Conservation (phyloP, 352 stramenopile genomes). For the Lagenidium giganteum region DNA sequence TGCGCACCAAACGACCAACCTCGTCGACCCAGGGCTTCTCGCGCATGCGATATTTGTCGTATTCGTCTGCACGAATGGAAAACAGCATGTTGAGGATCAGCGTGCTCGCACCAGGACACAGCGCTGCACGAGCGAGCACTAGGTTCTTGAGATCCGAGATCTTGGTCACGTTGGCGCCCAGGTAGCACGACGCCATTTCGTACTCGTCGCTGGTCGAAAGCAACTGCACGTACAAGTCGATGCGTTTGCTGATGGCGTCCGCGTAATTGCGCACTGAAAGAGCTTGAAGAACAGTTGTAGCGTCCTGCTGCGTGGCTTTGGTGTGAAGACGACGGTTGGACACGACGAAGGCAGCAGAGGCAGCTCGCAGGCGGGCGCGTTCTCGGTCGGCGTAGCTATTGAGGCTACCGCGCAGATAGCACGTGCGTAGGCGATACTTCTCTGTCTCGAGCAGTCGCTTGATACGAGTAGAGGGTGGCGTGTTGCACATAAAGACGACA, state of each 20-base stretch:
- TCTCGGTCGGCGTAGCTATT: slow-evolving; percentile 37
- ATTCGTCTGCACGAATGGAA: slow-evolving; percentile 35
- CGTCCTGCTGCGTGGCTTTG: slow-evolving; percentile 34
- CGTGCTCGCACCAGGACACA: slow-evolving; percentile 55
- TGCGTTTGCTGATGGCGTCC: slow-evolving; percentile 33
- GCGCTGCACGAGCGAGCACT: slow-evolving; percentile 41
- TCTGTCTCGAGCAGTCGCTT: slow-evolving; percentile 34
- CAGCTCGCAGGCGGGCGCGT: slow-evolving; percentile 33
- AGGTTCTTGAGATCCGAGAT: slow-evolving; percentile 41
- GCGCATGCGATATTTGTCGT: slow-evolving; percentile 22
- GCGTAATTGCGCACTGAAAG: slow-evolving; percentile 55
- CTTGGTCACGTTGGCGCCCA: slow-evolving; percentile 40
- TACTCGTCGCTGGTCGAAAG: slow-evolving; percentile 37
- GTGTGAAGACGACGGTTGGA: slow-evolving; percentile 28
- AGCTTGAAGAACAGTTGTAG: slow-evolving; percentile 46
- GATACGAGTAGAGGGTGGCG: slow-evolving; percentile 29
- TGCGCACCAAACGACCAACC: slow-evolving; percentile 16
- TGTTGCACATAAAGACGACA: slow-evolving; percentile 57
- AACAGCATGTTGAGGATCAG: slow-evolving; percentile 67
- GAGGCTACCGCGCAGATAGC: slow-evolving; percentile 49
- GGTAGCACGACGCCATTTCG: slow-evolving; percentile 36
- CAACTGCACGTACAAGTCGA: slow-evolving; percentile 58
- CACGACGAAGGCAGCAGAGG: slow-evolving; percentile 64
- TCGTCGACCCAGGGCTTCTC: slow-evolving; percentile 58
- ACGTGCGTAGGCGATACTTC: slow-evolving; percentile 35